Conservation (phyloP, 2,329 filamentous ascomycete genomes). For the Parafenestella ontariensis region DNA sequence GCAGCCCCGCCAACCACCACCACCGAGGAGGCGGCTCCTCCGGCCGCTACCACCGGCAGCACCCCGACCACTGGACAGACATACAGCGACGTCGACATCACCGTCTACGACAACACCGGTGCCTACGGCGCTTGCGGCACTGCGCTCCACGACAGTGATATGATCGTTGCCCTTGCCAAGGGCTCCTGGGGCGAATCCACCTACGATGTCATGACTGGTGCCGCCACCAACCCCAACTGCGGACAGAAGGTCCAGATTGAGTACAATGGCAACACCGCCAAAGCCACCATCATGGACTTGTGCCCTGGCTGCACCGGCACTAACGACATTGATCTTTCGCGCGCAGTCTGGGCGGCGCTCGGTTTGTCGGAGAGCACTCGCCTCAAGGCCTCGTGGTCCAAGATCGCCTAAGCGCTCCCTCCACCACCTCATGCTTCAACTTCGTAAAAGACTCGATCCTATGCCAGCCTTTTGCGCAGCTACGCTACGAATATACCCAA, state of each 20-base stretch:
- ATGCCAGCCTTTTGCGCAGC: constrained; percentile 33
- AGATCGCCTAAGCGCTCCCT: constrained; percentile 24
- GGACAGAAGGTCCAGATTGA: constrained; percentile 41
- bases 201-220: constrained; percentile 40
- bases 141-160: constrained; percentile 27
- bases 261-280: constrained; percentile 37
- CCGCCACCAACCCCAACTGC: constrained; percentile 44
- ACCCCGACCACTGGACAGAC: constrained; percentile 6
- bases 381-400: constrained; percentile 36
- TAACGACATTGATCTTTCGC: constrained; percentile 41
- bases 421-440: constrained; percentile 15
- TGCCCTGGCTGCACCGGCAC: constrained; percentile 45
- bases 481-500: constrained; percentile 37
- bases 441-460: constrained; percentile 22
- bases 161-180: constrained; percentile 39
- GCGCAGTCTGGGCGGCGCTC: constrained; percentile 38
- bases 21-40: constrained; percentile 9
- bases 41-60: not conserved
- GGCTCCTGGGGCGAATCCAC: constrained; percentile 37
- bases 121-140: constrained; percentile 41
- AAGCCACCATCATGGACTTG: constrained; percentile 42
- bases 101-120: constrained; percentile 43
- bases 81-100: constrained; percentile 38
- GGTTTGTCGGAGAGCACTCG: constrained; percentile 30
- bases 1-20: constrained; percentile 10